A percentile compares a stretch with the other conserved stretches of the same genome.
These are phyloP conservation scores for Phlyctochytrium bullatum DNA, from an alignment of 192 early-diverging fungal genomes.

Conservation along the genomic window DNA sequence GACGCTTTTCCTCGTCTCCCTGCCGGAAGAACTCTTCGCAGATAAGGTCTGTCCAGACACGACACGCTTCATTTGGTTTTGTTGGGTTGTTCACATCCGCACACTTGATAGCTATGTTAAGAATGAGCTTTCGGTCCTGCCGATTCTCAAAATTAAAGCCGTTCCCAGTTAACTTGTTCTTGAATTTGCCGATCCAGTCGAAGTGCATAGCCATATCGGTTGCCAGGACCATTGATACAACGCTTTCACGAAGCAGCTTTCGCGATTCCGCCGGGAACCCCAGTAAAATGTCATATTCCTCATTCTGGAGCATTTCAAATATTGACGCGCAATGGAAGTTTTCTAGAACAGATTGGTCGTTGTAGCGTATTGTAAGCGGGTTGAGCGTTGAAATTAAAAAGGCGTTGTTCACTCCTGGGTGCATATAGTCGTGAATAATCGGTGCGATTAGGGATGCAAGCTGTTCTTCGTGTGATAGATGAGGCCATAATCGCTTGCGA, in stretches of 20 bases:
- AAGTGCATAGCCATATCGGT: slow-evolving; percentile 58
- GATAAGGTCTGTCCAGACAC: slow-evolving; percentile 47
- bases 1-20: slow-evolving; percentile 48
- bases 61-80: slow-evolving; percentile 34
- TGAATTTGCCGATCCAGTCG: slow-evolving; percentile 53
- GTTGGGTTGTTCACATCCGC: slow-evolving; percentile 56
- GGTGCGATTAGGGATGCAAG: slow-evolving; percentile 48
- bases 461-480: slow-evolving; percentile 32
- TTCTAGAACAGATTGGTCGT: slow-evolving; percentile 90
- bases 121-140: slow-evolving; percentile 33
- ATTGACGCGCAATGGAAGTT: slow-evolving; percentile 73
- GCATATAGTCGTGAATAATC: slow-evolving; percentile 55
- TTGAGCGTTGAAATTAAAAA: slow-evolving; percentile 82
- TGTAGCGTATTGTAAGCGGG: slow-evolving; percentile 86
- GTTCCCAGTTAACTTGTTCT: slow-evolving; percentile 36
- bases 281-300: slow-evolving; percentile 40
- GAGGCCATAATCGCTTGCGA: slow-evolving; percentile 23
- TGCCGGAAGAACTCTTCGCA: slow-evolving; percentile 55
- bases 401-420: slow-evolving; percentile 93
- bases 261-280: slow-evolving; percentile 31
- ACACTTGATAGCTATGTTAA: slow-evolving; percentile 54
- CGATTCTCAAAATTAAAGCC: slow-evolving; percentile 36
- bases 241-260: slow-evolving; percentile 36
- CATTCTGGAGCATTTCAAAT: slow-evolving; percentile 37
- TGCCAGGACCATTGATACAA: slow-evolving; percentile 49